phyloP scores from a whole-genome alignment of 2,329 filamentous ascomycete species.

The Malbranchea cinnamomea region DNA sequence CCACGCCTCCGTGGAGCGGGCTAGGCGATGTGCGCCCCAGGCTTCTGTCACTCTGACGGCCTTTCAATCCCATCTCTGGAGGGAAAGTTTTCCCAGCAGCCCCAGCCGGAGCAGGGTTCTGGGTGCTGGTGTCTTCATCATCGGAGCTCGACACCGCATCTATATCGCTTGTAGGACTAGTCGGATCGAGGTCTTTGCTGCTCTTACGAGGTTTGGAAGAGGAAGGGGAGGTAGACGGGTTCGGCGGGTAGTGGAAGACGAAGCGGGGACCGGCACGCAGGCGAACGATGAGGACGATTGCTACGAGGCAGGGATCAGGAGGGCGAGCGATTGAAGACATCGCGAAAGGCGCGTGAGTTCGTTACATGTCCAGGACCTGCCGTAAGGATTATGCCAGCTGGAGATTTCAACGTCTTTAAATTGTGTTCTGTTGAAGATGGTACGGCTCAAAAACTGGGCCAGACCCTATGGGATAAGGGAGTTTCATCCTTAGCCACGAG shows the following conservation, averaged over 20 bases:
- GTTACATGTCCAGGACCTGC: conserved; percentile 3
- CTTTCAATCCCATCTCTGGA: too few relatives aligned
- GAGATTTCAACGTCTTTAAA: too few relatives aligned
- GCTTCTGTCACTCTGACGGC: too few relatives aligned
- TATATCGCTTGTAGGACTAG: conserved; percentile 21
- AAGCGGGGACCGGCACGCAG: conserved; percentile 67
- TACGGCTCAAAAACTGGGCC: too few relatives aligned
- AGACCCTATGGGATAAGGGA: too few relatives aligned
- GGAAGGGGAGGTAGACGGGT: conserved; percentile 27
- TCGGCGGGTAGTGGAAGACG: conserved; percentile 74
- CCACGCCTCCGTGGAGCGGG: too few relatives aligned
- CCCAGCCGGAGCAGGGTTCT: conserved; percentile 14
- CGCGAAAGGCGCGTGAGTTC: too few relatives aligned
- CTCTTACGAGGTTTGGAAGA: conserved; percentile 17
- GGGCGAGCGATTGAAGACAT: conserved; percentile 34
- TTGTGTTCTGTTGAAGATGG: too few relatives aligned
- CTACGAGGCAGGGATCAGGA: conserved; percentile 45
- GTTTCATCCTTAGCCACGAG: too few relatives aligned
- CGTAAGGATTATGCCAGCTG: too few relatives aligned
- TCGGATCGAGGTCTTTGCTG: conserved; percentile 21
- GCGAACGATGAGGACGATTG: conserved; percentile 59
- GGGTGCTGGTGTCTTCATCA: conserved; percentile 15
- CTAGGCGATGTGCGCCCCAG: too few relatives aligned
- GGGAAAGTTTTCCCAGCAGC: conserved; percentile 12
- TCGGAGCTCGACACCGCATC: conserved; percentile 25